Evolutionary conservation across 305 asterid genomes (phyloP).

Genomic region (Coffea humblotiana): DNA sequence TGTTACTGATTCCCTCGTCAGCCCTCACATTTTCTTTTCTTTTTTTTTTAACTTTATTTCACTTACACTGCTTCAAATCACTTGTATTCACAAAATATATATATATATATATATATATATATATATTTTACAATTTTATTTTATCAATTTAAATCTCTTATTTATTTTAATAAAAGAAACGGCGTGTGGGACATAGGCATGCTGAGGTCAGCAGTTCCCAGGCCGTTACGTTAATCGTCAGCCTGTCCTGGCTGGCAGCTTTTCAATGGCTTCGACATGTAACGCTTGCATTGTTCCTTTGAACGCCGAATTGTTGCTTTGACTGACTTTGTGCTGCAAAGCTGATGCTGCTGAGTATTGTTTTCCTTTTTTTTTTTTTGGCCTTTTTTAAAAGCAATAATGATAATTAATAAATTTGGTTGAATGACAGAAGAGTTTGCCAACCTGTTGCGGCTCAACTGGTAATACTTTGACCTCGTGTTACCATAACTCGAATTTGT

Average conservation of each 20-base stretch:
- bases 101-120: too few relatives aligned
- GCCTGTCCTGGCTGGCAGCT: conserved; percentile 1
- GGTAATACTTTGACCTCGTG: too few relatives aligned
- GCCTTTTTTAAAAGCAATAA: too few relatives aligned
- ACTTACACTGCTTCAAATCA: too few relatives aligned
- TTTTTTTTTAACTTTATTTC: too few relatives aligned
- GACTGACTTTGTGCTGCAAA: conserved; percentile 6
- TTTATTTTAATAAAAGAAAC: not conserved
- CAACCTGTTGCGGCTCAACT: too few relatives aligned
- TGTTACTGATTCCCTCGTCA: conserved; percentile 35
- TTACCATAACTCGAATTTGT: too few relatives aligned
- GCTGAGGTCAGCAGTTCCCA: conserved; percentile 23
- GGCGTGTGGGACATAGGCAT: conserved; percentile 8
- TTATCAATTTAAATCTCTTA: too few relatives aligned
- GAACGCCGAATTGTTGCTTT: conserved; percentile 28
- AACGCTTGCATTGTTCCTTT: conserved; percentile 22
- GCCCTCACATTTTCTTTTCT: not conserved
- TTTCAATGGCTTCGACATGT: not conserved
- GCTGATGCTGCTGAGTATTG: not conserved
- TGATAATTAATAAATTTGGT: too few relatives aligned
- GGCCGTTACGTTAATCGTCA: conserved; percentile 30
- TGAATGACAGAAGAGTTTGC: too few relatives aligned
- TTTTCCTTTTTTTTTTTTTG: not conserved
- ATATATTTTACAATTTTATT: too few relatives aligned
- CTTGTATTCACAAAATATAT: too few relatives aligned